Evolutionary conservation across 495 filamentous ascomycete species (phyloP).

Genomic region (Penicillium pulvis): DNA sequence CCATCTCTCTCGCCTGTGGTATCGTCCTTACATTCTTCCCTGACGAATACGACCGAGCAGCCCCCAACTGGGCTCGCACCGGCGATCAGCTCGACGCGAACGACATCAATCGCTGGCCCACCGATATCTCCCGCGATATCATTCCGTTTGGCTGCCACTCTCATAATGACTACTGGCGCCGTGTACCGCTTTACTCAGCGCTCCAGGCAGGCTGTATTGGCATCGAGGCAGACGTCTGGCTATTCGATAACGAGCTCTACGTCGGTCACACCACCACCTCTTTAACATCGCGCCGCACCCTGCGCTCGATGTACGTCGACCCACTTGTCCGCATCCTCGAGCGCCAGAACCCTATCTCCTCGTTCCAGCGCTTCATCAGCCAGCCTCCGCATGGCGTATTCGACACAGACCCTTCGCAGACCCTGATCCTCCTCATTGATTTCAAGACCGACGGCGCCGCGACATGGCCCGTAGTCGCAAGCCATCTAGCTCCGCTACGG

Average conservation of each 20-base stretch:
- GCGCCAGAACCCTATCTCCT: constrained; percentile 46
- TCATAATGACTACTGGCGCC: constrained; percentile 90
- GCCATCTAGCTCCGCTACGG: constrained; percentile 66
- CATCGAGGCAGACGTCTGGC: constrained; percentile 89
- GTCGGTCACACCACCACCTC: constrained; percentile 56
- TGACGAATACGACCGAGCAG: constrained; percentile 53
- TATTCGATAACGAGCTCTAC: constrained; percentile 66
- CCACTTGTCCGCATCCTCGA: constrained; percentile 56
- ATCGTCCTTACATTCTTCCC: constrained; percentile 58
- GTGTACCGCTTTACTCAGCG: constrained; percentile 68
- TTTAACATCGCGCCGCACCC: constrained; percentile 50
- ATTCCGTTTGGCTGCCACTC: constrained; percentile 68
- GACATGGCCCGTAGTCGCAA: constrained; percentile 55
- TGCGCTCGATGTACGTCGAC: constrained; percentile 57
- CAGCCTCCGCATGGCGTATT: constrained; percentile 41
- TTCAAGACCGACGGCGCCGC: constrained; percentile 59
- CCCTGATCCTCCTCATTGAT: constrained; percentile 70
- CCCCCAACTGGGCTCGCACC: constrained; percentile 51
- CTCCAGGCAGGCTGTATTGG: constrained; percentile 65
- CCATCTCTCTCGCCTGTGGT: constrained; percentile 52
- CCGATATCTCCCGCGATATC: constrained; percentile 73
- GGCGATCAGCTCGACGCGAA: constrained; percentile 42
- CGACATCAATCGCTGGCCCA: constrained; percentile 64
- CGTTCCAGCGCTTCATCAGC: constrained; percentile 29
- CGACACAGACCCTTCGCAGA: constrained; percentile 57